Percentiles rank a stretch among this genome's conserved stretches.
Conservation (phyloP, 179 eudicot species). For the Nepenthes alata region DNA sequence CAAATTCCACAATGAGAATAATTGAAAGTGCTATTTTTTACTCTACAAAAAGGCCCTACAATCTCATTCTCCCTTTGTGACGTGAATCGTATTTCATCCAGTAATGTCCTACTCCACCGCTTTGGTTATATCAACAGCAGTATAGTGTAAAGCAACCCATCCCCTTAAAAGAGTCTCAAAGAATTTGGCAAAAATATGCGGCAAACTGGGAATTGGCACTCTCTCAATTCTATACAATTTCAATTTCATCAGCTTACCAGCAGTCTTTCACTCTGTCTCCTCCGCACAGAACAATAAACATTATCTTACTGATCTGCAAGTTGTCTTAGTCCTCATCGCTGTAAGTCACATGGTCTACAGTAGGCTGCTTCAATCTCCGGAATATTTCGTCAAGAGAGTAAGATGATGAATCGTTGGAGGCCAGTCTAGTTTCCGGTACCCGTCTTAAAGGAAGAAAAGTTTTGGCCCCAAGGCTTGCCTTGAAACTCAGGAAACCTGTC, state of each 20-base stretch:
- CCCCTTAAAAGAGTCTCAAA: no score
- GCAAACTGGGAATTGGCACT: no score
- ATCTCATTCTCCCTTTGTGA: no score
- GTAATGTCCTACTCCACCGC: no score
- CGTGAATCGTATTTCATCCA: no score
- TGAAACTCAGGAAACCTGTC: conserved; percentile 60
- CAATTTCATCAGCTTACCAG: background rate
- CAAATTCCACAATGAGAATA: no score
- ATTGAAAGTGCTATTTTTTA: no score
- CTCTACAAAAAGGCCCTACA: no score
- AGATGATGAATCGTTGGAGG: conserved; percentile 52
- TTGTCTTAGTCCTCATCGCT: conserved; percentile 30
- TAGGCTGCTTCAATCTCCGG: conserved; percentile 64
- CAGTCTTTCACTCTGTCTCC: background rate
- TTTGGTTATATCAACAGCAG: no score
- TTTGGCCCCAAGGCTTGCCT: conserved; percentile 55
- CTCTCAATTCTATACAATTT: background rate
- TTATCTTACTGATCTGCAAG: conserved; percentile 16
- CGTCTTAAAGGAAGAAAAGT: conserved; percentile 51
- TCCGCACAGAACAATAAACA: background rate
- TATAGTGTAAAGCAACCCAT: no score
- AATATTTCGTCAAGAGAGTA: conserved; percentile 81
- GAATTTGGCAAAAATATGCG: no score
- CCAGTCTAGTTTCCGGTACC: conserved; percentile 27
- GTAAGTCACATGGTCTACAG: conserved; percentile 23